Base-by-base conservation (phyloP, 2,329 filamentous ascomycete genomes). In the Ampelomyces quisqualis region DNA sequence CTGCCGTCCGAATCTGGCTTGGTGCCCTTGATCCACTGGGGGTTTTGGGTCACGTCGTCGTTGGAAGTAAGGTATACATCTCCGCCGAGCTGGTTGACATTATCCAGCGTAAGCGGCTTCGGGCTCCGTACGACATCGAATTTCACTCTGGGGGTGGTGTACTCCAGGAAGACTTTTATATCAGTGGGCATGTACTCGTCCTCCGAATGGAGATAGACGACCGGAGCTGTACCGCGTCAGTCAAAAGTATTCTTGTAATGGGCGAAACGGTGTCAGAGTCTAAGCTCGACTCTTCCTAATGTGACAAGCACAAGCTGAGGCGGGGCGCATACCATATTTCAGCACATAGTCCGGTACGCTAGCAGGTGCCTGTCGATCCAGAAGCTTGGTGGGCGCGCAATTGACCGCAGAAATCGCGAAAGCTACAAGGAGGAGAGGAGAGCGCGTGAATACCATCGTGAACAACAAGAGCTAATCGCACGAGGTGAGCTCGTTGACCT, bases 1-100 rank as follows among this genome's bases (percentile, higher is more conserved):
- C 74, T 72, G 5, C 79, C 78, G 9, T 45, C 47, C 7, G 55
- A 55, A 53, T 80, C 72, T 0, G 82, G 81, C 5, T 65, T 69
- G 1, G 77, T 73, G 14, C 82, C 83, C 20, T 71, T 62, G 29
- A 75, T 58, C 69, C 72, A 76, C 15, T 36, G 22, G 2, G 73
- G 73, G 35, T 65, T 60, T n/a, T 53, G 60, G 20, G 68, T 68
- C 7, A 70, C 51, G 43, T 74, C 66, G 37, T 71, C 63, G 23
- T 65, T 70, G 21, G 72, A 73, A 0, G 73, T 75, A 6, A 76
- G 65, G 45, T 69, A 75, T n/a, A 73, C 67, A 17, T 68, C 57
- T 17, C 32, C 43, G 48, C 71, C 70, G 17, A 76, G 64, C n/a
- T 60, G 42, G 42, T 71, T 60, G n/a, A 76, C 49, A 36, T 72